Evolutionary conservation across 75 land plant genomes (phyloP).

Genomic region (Cryptomeria japonica): DNA sequence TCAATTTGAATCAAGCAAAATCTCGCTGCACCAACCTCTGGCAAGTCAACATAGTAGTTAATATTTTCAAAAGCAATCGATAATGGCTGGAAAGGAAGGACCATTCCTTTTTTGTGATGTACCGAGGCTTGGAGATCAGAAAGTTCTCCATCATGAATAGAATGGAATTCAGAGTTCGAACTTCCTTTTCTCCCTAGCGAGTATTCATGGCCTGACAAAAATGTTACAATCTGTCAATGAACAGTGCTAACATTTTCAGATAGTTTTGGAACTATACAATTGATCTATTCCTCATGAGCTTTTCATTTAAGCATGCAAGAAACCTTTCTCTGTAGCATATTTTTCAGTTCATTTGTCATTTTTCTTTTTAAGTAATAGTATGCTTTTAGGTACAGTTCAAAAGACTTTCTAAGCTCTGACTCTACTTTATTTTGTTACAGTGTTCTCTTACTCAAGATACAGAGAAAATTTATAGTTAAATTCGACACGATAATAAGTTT

Average conservation of each 20-base stretch:
- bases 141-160: not conserved
- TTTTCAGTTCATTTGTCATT: constrained; percentile 4
- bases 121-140: constrained; percentile 9
- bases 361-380: not conserved
- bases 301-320: not conserved
- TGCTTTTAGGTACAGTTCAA: constrained; percentile 14
- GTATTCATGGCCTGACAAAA: not conserved
- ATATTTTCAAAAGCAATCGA: constrained; percentile 28
- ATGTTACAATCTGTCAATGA: not conserved
- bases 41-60: constrained; percentile 51
- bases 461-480: not conserved
- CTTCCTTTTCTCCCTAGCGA: constrained; percentile 22
- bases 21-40: constrained; percentile 21
- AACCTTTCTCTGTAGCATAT: not conserved
- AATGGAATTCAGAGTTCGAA: constrained; percentile 12
- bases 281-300: not conserved
- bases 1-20: constrained; percentile 10
- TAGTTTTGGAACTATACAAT: not conserved
- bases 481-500: not conserved
- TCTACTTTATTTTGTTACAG: not conserved
- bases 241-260: not conserved
- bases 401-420: constrained; percentile 11
- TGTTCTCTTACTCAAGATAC: not conserved
- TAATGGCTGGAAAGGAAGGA: constrained; percentile 40
- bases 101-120: constrained; percentile 36